Percentiles rank a stretch among this genome's conserved stretches.
Conservation (phyloP, 2,329 filamentous ascomycete species). For the Nakataea oryzae region DNA sequence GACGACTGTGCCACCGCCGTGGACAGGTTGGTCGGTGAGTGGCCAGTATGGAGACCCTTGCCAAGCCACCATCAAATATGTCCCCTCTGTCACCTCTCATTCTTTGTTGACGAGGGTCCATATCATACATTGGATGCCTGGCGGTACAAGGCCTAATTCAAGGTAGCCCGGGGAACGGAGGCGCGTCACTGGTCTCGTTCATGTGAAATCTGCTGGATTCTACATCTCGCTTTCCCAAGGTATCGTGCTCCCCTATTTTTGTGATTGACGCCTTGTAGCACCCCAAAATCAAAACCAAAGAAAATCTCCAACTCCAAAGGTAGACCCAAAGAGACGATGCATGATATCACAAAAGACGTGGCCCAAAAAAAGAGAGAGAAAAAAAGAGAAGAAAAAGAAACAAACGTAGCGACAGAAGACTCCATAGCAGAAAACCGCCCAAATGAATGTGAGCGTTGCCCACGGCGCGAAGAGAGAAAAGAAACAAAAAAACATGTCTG, state of each 20-base stretch:
- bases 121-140: too few relatives aligned
- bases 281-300: background rate
- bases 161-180: background rate
- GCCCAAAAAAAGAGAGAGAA: background rate
- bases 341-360: background rate
- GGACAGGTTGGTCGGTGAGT: background rate
- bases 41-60: too few relatives aligned
- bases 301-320: background rate
- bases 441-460: background rate
- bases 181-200: background rate
- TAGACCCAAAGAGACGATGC: background rate
- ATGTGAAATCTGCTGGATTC: background rate
- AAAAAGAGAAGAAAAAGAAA: too few relatives aligned
- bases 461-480: background rate
- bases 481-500: background rate
- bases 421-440: too few relatives aligned
- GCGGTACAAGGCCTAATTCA: too few relatives aligned
- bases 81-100: background rate
- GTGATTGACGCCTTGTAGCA: background rate
- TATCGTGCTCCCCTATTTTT: background rate
- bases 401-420: too few relatives aligned
- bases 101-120: too few relatives aligned
- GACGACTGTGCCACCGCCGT: background rate
- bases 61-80: background rate
- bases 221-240: background rate